phyloP scores from a whole-genome alignment of 805 yeast genomes.

The Komagataella pseudopastoris region DNA sequence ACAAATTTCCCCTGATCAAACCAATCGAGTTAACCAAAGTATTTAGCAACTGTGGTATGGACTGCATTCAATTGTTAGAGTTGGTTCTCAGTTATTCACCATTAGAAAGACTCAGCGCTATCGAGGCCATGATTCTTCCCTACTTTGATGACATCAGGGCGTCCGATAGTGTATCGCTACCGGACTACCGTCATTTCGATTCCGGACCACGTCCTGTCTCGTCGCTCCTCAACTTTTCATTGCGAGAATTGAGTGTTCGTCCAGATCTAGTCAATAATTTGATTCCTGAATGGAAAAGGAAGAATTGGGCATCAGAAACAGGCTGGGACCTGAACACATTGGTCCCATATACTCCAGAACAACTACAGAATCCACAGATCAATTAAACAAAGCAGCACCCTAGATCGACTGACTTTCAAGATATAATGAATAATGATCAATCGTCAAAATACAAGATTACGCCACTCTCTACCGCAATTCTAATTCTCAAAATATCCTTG shows the following conservation, averaged over 20 bases:
- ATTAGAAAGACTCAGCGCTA: slow-evolving; percentile 43
- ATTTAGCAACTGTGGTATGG: slow-evolving; percentile 40
- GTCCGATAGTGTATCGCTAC: slow-evolving; percentile 10
- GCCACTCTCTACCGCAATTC: not conserved
- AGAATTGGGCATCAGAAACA: slow-evolving; percentile 3
- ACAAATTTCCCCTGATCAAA: slow-evolving; percentile 79
- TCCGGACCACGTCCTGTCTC: slow-evolving; percentile 27
- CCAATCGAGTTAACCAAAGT: slow-evolving; percentile 63
- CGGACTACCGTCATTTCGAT: slow-evolving; percentile 26
- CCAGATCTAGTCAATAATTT: slow-evolving; percentile 24
- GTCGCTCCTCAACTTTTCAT: slow-evolving; percentile 35
- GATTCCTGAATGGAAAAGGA: slow-evolving; percentile 26
- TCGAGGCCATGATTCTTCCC: slow-evolving; percentile 33
- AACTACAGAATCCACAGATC: slow-evolving; percentile 16
- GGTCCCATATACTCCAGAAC: slow-evolving; percentile 24
- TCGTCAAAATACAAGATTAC: not conserved
- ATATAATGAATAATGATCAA: not conserved
- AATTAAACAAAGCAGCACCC: slow-evolving; percentile 4
- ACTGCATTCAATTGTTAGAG: slow-evolving; percentile 43
- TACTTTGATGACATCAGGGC: slow-evolving; percentile 43
- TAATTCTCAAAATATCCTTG: not conserved
- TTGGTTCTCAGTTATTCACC: slow-evolving; percentile 60
- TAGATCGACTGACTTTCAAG: not conserved
- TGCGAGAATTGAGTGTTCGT: slow-evolving; percentile 33
- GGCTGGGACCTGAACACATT: slow-evolving; percentile 20